These are phyloP conservation scores for Boletus vinaceobasis DNA, from an alignment of 768 basidiomycete genomes.

Conservation along the genomic window DNA sequence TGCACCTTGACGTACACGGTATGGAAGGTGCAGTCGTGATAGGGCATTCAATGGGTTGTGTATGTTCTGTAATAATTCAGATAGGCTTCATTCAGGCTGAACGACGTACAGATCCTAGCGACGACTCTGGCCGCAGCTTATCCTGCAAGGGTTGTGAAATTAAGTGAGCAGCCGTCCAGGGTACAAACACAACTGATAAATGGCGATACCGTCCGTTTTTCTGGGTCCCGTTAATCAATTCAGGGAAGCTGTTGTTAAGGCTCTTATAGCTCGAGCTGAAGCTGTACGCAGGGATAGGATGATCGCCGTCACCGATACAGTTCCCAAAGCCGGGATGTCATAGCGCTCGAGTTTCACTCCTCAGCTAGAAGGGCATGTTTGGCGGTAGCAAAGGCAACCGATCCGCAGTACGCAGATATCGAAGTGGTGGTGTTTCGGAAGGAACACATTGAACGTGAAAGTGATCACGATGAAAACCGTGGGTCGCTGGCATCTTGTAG, in stretches of 20 bases:
- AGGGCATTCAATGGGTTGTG: constrained; percentile 5
- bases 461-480: neutral
- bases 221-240: neutral
- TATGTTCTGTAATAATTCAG: neutral
- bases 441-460: neutral
- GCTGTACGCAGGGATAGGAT: constrained; percentile 5
- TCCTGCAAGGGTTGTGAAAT: constrained; percentile 1
- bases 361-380: constrained; percentile 2
- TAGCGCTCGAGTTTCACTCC: neutral
- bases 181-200: neutral
- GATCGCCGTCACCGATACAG: neutral
- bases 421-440: neutral
- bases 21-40: constrained; percentile 3
- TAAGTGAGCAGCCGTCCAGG: neutral
- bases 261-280: neutral
- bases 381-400: neutral
- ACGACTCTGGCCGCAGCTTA: neutral
- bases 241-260: neutral
- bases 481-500: constrained; percentile 3
- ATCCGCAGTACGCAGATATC: neutral
- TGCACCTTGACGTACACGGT: constrained; percentile 11
- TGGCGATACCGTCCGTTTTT: neutral
- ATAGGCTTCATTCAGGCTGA: neutral
- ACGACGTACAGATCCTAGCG: neutral
- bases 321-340: constrained; percentile 4